Conservation (phyloP, 2,329 filamentous ascomycete species). For the Neospermospora avenae region DNA sequence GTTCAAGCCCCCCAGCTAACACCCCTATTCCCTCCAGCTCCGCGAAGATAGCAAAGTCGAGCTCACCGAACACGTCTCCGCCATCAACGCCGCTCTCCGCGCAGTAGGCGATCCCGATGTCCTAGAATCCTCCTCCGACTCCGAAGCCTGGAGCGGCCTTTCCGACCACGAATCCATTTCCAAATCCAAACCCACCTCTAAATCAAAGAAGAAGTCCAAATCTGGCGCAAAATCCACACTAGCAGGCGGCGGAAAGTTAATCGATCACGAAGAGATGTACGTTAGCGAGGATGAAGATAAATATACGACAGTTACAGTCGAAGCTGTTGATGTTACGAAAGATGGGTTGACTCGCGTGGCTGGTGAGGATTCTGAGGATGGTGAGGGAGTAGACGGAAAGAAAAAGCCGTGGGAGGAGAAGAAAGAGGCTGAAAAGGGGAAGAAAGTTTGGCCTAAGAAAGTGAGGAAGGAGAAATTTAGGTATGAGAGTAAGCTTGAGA, state of each 20-base stretch:
- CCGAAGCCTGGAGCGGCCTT: constrained; percentile 64
- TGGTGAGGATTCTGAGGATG: constrained; percentile 37
- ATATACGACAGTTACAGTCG: constrained; percentile 92
- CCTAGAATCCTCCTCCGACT: constrained; percentile 42
- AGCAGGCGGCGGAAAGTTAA: constrained; percentile 34
- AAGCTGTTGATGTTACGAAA: constrained; percentile 76
- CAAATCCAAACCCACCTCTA: constrained; percentile 30
- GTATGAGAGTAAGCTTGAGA: constrained; percentile 85
- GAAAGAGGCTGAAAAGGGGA: constrained; percentile 35
- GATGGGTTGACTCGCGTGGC: constrained; percentile 63
- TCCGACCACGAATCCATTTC: constrained; percentile 42
- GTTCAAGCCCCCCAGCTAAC: not conserved
- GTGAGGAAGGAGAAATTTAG: constrained; percentile 90
- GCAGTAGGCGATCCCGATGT: constrained; percentile 39
- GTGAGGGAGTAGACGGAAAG: constrained; percentile 34
- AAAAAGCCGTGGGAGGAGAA: constrained; percentile 34
- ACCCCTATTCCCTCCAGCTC: constrained; percentile 51
- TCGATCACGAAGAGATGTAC: constrained; percentile 86
- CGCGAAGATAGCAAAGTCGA: constrained; percentile 79
- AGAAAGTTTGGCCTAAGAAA: constrained; percentile 55
- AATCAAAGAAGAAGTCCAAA: no score
- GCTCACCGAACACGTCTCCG: constrained; percentile 75
- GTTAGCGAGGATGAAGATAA: constrained; percentile 78
- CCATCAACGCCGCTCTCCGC: constrained; percentile 57
- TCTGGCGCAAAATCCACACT: no score